Percentiles rank a stretch among this genome's conserved stretches.
phyloP scores from a whole-genome alignment of 2,329 filamentous ascomycete genomes.

The Pseudopyrenochaeta lycopersici region DNA sequence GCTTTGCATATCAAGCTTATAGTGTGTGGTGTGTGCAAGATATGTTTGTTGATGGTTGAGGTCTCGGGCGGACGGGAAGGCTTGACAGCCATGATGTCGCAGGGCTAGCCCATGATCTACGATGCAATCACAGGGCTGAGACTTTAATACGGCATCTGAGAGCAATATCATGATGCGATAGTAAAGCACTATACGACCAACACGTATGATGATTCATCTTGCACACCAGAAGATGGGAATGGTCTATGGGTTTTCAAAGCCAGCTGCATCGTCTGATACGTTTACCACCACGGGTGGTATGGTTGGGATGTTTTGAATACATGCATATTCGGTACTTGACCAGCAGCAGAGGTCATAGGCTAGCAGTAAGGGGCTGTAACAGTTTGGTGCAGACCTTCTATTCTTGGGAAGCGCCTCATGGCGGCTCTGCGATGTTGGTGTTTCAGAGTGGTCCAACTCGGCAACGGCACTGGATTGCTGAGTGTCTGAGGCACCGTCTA shows the following conservation, averaged over 20 bases:
- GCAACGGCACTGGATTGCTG: conserved; percentile 14
- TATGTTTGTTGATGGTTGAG: conserved; percentile 5
- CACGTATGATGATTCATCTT: too few species aligned
- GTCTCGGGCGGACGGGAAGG: conserved; percentile 9
- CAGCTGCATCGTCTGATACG: too few species aligned
- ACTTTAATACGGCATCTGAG: not conserved
- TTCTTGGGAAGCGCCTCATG: conserved; percentile 7
- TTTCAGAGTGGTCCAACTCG: conserved; percentile 27
- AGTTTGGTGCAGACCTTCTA: not conserved
- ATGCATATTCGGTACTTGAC: too few species aligned
- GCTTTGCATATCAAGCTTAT: too few species aligned
- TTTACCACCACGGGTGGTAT: too few species aligned
- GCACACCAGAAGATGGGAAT: too few species aligned
- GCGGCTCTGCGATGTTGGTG: conserved; percentile 28
- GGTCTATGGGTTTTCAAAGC: too few species aligned
- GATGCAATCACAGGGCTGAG: not conserved
- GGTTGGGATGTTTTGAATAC: too few species aligned
- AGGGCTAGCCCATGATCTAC: conserved; percentile 5
- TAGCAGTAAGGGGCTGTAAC: not conserved
- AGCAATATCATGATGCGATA: not conserved
- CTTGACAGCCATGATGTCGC: conserved; percentile 1
- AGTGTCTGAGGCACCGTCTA: conserved; percentile 10
- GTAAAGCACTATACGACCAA: not conserved
- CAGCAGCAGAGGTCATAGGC: not conserved
- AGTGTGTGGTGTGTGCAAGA: too few species aligned